Evolutionary conservation across 805 yeast species (phyloP), one percentile per base, ranked within the genome.

Genomic region (Candida glaebosa): DNA sequence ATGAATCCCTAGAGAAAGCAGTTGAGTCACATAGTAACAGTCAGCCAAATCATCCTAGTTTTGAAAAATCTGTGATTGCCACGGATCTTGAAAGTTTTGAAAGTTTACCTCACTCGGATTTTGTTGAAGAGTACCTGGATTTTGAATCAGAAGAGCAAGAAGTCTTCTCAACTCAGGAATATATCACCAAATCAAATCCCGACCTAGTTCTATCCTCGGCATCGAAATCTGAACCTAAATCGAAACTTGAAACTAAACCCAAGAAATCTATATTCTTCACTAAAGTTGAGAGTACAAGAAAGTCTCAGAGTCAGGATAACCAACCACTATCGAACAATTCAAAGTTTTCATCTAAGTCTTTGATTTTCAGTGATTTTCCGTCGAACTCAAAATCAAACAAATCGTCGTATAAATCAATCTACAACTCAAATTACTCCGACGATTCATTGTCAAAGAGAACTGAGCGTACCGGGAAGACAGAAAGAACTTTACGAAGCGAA

Each of bases 51-150:
- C 31, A 34, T 22, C 30, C 14, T 17, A 31, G n/a, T 24, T 24
- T 35, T 18, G 17, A 14, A 4, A 35, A 14, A 20, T 17, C 37
- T 10, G 16, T n/a, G 7, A 32, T 32, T 5, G 12, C n/a, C 19
- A 7, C 7, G 22, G 5, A 28, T 10, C 14, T 14, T n/a, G 16
- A 28, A 6, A 28, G 31, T 10, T 22, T 22, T 6, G 26, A 10
- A 22, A 22, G 26, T 22, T 22, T 22, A 10, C 3, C 32, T 12
- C 35, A 22, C 18, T 24, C 35, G 25, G 40, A 40, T 15, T 9
- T 31, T 7, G 37, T 31, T 10, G 43, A 40, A 24, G 35, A 38
- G 10, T 26, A 22, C 5, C 19, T 17, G 15, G 37, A 37, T 12
- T 12, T 31, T 5, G 16, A 37, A 5, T 12, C 35, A 8, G 39